These are phyloP conservation scores for Aureobasidium sp. DNA, from an alignment of 2,329 filamentous ascomycete genomes.

Conservation along the genomic window DNA sequence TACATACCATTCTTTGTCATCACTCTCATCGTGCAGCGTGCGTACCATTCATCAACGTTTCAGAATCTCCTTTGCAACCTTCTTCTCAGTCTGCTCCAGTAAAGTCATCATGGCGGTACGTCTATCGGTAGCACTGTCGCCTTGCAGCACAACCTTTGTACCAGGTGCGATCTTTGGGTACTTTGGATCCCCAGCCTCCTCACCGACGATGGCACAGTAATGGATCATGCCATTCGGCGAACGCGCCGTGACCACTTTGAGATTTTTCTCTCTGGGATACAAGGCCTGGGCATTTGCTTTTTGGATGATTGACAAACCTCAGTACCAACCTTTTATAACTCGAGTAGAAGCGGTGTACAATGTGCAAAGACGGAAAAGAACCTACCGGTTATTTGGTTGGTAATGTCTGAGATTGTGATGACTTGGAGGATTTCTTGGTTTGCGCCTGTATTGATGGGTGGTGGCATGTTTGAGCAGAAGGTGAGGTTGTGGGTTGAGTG, in stretches of 20 bases:
- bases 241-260: slow-evolving; percentile 21
- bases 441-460: not conserved
- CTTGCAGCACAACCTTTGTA: slow-evolving; percentile 21
- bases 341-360: not conserved
- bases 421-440: slow-evolving; percentile 3
- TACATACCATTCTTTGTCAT: slow-evolving; percentile 2
- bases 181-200: slow-evolving; percentile 17
- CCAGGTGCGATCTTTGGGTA: slow-evolving; percentile 18
- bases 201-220: slow-evolving; percentile 18
- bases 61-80: slow-evolving; percentile 21
- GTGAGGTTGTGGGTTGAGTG: not conserved
- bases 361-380: not conserved
- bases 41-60: slow-evolving; percentile 1
- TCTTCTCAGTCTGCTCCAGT: slow-evolving; percentile 21
- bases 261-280: slow-evolving; percentile 19
- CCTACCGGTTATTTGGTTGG: slow-evolving; percentile 18
- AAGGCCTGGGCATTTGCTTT: slow-evolving; percentile 23
- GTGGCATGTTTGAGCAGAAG: not conserved
- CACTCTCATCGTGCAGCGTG: not conserved
- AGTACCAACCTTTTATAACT: not conserved
- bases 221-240: slow-evolving; percentile 17
- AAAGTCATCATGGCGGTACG: slow-evolving; percentile 21
- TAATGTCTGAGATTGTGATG: slow-evolving; percentile 15
- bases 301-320: not conserved
- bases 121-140: slow-evolving; percentile 18